Percentiles rank a stretch among this genome's conserved stretches.
These are phyloP conservation scores for Crithidia bombi DNA, from an alignment of 208 protist species.

Conservation along the genomic window DNA sequence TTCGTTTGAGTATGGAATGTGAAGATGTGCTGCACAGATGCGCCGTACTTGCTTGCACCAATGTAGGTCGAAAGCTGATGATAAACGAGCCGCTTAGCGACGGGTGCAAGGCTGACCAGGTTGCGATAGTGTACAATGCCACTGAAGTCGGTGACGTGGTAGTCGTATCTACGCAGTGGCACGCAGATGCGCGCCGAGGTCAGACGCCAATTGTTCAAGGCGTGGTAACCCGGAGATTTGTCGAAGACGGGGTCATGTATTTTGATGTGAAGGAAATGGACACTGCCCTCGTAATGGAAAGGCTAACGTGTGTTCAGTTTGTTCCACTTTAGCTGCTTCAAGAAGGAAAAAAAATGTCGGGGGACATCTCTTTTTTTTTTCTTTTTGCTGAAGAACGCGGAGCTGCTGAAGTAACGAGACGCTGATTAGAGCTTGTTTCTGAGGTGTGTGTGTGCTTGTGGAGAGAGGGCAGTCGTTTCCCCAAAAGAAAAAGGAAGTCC, in stretches of 20 bases:
- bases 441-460: no score
- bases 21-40: constrained; percentile 39
- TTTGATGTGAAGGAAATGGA: constrained; percentile 53
- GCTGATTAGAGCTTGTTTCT: no score
- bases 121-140: constrained; percentile 50
- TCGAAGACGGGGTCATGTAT: constrained; percentile 37
- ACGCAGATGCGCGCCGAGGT: constrained; percentile 7
- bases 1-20: constrained; percentile 39
- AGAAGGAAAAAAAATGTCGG: background rate
- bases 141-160: constrained; percentile 56
- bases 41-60: constrained; percentile 34
- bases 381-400: no score
- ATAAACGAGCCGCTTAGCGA: constrained; percentile 24
- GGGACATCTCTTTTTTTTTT: no score
- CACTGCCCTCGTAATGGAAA: constrained; percentile 34
- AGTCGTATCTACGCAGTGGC: constrained; percentile 21
- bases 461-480: no score
- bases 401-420: no score
- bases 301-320: constrained; percentile 47
- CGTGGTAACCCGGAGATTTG: constrained; percentile 35
- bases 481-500: no score
- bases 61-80: constrained; percentile 15
- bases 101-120: constrained; percentile 18
- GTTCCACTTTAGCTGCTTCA: constrained; percentile 47
- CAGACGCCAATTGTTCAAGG: constrained; percentile 35